Evolutionary conservation across 345 rosid genomes (phyloP).

Genomic region (Cardamine chenopodiifolia): DNA sequence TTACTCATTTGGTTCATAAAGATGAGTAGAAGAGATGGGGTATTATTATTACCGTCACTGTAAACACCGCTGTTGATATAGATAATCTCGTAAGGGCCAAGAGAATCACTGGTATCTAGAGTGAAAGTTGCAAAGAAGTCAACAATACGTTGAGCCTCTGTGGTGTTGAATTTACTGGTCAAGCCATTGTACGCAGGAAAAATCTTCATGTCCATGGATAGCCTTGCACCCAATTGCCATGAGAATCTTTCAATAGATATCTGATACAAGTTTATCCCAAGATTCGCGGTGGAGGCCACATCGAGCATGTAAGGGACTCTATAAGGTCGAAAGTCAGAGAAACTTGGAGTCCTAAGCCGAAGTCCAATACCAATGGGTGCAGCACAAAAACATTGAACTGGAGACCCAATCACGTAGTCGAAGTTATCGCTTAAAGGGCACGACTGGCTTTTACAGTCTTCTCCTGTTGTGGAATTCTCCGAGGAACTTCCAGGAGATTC

Average conservation of each 20-base stretch:
- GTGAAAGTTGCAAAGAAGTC: constrained; percentile 45
- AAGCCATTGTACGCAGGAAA: constrained; percentile 40
- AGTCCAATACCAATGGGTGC: constrained; percentile 51
- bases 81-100: constrained; percentile 63
- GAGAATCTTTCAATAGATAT: constrained; percentile 38
- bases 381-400: constrained; percentile 56
- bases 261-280: constrained; percentile 49
- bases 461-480: constrained; percentile 15
- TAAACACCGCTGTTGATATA: constrained; percentile 42
- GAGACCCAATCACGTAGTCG: constrained; percentile 47
- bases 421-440: constrained; percentile 41
- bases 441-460: constrained; percentile 43
- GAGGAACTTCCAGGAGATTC: constrained; percentile 42
- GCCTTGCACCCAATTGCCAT: constrained; percentile 58
- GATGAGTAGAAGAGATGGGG: constrained; percentile 11
- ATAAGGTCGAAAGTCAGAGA: constrained; percentile 53
- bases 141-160: constrained; percentile 42
- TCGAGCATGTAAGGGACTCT: constrained; percentile 14
- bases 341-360: constrained; percentile 58
- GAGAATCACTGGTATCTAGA: constrained; percentile 36
- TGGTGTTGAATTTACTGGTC: constrained; percentile 38
- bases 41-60: constrained; percentile 37
- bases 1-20: neutral
- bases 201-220: constrained; percentile 48
- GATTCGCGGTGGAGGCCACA: constrained; percentile 28